Evolutionary conservation across 176 grass and related monocot species (phyloP).

Genomic region (Areca catechu): DNA sequence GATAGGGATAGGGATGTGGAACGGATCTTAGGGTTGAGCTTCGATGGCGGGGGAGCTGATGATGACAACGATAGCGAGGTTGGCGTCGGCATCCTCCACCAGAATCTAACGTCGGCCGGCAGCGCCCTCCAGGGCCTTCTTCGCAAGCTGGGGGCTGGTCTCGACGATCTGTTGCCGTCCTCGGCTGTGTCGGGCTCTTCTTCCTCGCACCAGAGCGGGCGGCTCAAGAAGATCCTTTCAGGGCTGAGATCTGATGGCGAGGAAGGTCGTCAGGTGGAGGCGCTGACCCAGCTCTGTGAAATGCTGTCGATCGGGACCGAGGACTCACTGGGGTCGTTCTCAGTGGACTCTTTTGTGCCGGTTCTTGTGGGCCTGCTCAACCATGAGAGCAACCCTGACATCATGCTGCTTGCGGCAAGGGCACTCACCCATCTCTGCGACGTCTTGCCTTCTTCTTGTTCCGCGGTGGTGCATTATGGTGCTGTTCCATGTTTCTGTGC

Average conservation of each 20-base stretch:
- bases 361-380: constrained; percentile 69
- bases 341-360: constrained; percentile 68
- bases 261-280: constrained; percentile 58
- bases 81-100: constrained; percentile 46
- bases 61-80: constrained; percentile 63
- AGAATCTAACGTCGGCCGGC: constrained; percentile 61
- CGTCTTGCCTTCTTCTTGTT: constrained; percentile 10
- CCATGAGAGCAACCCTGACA: constrained; percentile 30
- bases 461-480: constrained; percentile 1
- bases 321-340: constrained; percentile 55
- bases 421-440: constrained; percentile 31
- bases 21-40: constrained; percentile 45
- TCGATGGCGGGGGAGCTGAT: constrained; percentile 33
- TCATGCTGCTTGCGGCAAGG: constrained; percentile 33
- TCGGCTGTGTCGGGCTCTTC: constrained; percentile 30
- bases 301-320: constrained; percentile 82
- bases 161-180: constrained; percentile 69
- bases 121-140: constrained; percentile 70
- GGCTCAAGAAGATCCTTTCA: constrained; percentile 54
- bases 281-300: constrained; percentile 66
- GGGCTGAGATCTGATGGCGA: constrained; percentile 66
- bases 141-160: constrained; percentile 62
- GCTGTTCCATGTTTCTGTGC: constrained; percentile 32
- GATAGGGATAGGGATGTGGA: constrained; percentile 56
- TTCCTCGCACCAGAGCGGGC: constrained; percentile 33